Conservation (phyloP, 1,284 basidiomycete genomes). For the Coniferiporia weirii region DNA sequence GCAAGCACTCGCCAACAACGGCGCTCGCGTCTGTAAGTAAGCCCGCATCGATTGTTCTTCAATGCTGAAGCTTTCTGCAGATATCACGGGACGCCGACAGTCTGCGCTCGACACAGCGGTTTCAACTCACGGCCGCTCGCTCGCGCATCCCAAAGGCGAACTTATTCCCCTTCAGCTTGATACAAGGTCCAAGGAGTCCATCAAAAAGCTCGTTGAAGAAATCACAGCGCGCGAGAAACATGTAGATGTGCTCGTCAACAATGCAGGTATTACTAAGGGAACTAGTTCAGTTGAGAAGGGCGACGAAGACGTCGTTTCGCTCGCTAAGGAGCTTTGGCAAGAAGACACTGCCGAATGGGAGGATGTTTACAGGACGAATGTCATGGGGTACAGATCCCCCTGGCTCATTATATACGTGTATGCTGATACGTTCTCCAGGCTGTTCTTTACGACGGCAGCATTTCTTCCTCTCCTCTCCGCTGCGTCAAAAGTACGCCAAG, state of each 20-base stretch:
- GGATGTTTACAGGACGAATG: slow-evolving; percentile 33
- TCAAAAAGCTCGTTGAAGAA: slow-evolving; percentile 29
- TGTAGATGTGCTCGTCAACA: slow-evolving; percentile 36
- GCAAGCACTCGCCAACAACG: slow-evolving; percentile 11
- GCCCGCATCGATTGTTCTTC: not conserved
- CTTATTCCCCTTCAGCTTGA: slow-evolving; percentile 32
- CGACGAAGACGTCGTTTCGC: slow-evolving; percentile 28
- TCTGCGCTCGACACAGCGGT: slow-evolving; percentile 26
- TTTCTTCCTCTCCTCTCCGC: slow-evolving; percentile 37
- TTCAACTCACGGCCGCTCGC: slow-evolving; percentile 25
- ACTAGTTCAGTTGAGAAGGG: slow-evolving; percentile 29
- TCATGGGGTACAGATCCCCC: slow-evolving; percentile 27
- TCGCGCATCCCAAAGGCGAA: slow-evolving; percentile 29
- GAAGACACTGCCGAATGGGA: slow-evolving; percentile 33
- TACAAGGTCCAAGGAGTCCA: slow-evolving; percentile 31
- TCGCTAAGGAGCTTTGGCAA: slow-evolving; percentile 30
- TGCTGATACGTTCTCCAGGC: too few species aligned
- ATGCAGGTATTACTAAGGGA: slow-evolving; percentile 31
- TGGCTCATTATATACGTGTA: too few species aligned
- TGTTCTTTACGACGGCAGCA: slow-evolving; percentile 33
- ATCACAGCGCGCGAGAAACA: slow-evolving; percentile 31
- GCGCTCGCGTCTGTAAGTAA: slow-evolving; percentile 7
- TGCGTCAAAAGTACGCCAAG: slow-evolving; percentile 24
- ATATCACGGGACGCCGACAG: slow-evolving; percentile 29
- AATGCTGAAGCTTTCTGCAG: not conserved